Conservation (phyloP, 345 rosid species). For the Populus deltoides region DNA sequence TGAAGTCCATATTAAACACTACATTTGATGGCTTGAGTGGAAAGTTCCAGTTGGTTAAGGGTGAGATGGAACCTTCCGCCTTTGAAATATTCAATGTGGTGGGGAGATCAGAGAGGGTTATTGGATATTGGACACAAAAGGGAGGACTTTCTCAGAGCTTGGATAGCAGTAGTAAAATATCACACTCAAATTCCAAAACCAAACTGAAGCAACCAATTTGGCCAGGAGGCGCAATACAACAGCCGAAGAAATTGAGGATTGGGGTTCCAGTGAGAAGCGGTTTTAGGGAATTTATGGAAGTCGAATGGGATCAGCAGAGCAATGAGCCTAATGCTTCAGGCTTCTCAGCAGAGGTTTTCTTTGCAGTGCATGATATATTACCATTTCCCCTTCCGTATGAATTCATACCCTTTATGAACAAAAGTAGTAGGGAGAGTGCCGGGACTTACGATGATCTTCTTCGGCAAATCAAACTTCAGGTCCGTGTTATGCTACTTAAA, state of each 20-base stretch:
- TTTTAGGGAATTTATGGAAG: slow-evolving; percentile 19
- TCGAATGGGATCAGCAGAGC: slow-evolving; percentile 15
- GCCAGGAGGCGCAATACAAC: slow-evolving; percentile 34
- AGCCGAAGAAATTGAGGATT: slow-evolving; percentile 32
- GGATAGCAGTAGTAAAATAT: background rate
- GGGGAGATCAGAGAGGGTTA: slow-evolving; percentile 21
- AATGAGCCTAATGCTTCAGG: slow-evolving; percentile 14
- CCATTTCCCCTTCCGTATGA: slow-evolving; percentile 25
- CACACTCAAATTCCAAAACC: slow-evolving; percentile 5
- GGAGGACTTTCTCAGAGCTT: slow-evolving; percentile 7
- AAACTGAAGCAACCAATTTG: slow-evolving; percentile 22
- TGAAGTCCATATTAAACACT: background rate
- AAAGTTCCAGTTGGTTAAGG: slow-evolving; percentile 11
- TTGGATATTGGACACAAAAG: slow-evolving; percentile 34
- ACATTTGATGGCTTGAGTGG: slow-evolving; percentile 13
- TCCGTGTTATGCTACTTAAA: background rate
- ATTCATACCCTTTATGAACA: slow-evolving; percentile 18
- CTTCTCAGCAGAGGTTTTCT: slow-evolving; percentile 41
- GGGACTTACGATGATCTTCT: slow-evolving; percentile 31
- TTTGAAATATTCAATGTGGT: slow-evolving; percentile 40
- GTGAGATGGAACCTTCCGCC: slow-evolving; percentile 12
- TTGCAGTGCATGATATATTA: slow-evolving; percentile 20
- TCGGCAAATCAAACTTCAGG: slow-evolving; percentile 34
- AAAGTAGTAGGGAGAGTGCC: background rate
- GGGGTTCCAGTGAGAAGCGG: slow-evolving; percentile 33